Conservation (phyloP, 306 rosid genomes). For the Fagus sylvatica region DNA sequence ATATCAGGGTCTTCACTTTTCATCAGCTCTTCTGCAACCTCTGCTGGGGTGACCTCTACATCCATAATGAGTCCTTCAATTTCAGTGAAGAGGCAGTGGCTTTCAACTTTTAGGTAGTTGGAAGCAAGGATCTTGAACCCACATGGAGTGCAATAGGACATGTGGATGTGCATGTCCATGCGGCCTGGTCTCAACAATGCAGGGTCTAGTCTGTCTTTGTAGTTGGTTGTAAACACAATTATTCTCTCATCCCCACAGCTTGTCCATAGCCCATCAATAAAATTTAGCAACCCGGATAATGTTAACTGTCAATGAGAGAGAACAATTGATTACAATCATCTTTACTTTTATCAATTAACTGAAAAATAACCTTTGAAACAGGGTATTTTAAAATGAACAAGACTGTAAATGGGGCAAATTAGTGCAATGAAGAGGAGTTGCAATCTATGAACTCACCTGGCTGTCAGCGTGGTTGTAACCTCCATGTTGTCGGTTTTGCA, state of each 20-base stretch:
- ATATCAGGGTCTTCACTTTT: slow-evolving; percentile 23
- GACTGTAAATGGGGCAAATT: neutral
- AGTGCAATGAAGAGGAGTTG: neutral
- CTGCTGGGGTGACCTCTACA: slow-evolving; percentile 36
- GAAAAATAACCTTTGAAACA: neutral
- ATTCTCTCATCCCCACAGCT: slow-evolving; percentile 36
- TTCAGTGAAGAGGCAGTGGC: slow-evolving; percentile 21
- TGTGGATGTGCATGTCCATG: slow-evolving; percentile 44
- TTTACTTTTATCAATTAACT: neutral
- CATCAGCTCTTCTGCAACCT: slow-evolving; percentile 41
- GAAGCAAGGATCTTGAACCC: slow-evolving; percentile 34
- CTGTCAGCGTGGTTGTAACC: slow-evolving; percentile 4
- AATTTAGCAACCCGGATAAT: slow-evolving; percentile 33
- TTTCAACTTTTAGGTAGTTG: slow-evolving; percentile 18
- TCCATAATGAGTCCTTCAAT: slow-evolving; percentile 28
- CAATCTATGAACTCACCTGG: slow-evolving; percentile 14
- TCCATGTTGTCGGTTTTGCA: slow-evolving; percentile 19
- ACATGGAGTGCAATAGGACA: slow-evolving; percentile 35
- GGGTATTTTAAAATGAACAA: neutral
- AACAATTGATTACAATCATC: neutral
- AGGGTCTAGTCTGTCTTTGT: slow-evolving; percentile 32
- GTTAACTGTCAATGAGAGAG: slow-evolving; percentile 23
- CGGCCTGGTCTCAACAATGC: slow-evolving; percentile 47
- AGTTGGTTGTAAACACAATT: slow-evolving; percentile 29
- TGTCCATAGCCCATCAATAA: slow-evolving; percentile 34